Percentiles rank a stretch among this genome's conserved stretches.
phyloP scores from a whole-genome alignment of 2,329 filamentous ascomycete species.

The Tothia fuscella region DNA sequence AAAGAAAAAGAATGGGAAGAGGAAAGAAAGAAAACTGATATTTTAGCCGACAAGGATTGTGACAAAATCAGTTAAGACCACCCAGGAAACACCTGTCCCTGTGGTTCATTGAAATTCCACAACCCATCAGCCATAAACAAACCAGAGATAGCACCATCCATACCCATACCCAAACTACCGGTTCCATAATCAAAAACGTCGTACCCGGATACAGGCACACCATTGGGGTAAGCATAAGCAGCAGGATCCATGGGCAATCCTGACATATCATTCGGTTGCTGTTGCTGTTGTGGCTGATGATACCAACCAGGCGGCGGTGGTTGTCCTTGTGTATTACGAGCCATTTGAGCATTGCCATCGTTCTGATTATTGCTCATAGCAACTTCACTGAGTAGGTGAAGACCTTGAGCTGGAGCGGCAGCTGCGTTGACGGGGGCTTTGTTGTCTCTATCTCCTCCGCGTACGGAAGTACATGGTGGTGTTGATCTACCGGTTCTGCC shows the following conservation, averaged over 20 bases:
- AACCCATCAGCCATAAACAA: conserved; percentile 8
- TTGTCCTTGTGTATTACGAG: conserved; percentile 4
- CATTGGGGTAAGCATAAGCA: conserved; percentile 5
- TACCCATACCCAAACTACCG: background rate
- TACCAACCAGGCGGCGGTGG: conserved; percentile 2
- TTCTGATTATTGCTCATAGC: conserved; percentile 15
- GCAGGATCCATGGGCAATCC: conserved; percentile 10
- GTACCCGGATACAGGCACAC: background rate
- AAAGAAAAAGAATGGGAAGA: no score
- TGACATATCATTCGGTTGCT: background rate
- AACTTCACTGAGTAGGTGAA: conserved; percentile 30
- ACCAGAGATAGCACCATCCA: conserved; percentile 9
- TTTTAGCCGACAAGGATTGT: no score
- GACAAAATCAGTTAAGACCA: no score
- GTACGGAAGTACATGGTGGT: background rate
- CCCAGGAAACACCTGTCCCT: conserved; percentile 3
- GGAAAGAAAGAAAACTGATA: no score
- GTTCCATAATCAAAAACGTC: conserved; percentile 10
- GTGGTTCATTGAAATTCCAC: conserved; percentile 3
- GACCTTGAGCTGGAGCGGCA: conserved; percentile 14
- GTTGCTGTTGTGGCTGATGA: conserved; percentile 1
- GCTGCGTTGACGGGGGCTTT: conserved; percentile 1
- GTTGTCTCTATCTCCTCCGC: background rate
- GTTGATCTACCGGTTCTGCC: conserved; percentile 12
- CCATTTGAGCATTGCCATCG: background rate